Conservation (phyloP, 2,329 filamentous ascomycete species). For the Delphinella strobiligena region DNA sequence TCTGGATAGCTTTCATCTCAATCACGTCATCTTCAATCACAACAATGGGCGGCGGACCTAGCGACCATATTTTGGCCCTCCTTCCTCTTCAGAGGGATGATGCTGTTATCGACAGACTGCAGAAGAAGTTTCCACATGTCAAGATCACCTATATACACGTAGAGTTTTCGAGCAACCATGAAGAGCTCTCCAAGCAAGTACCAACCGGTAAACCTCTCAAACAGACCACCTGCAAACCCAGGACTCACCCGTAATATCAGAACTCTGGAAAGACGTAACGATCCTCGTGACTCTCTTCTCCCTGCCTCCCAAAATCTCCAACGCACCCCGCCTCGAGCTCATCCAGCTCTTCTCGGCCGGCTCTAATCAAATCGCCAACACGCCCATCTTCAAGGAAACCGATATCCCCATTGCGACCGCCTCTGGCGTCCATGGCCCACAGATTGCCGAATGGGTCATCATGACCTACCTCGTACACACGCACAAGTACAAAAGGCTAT, state of each 20-base stretch:
- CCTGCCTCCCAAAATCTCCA: conserved; percentile 26
- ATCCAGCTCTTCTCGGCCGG: conserved; percentile 49
- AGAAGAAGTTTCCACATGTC: conserved; percentile 31
- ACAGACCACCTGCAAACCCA: not conserved
- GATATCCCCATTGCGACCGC: conserved; percentile 43
- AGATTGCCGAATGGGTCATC: conserved; percentile 56
- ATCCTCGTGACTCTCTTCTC: conserved; percentile 37
- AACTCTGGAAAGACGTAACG: conserved; percentile 29
- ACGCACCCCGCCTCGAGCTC: conserved; percentile 31
- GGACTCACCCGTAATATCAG: conserved; percentile 14
- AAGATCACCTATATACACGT: conserved; percentile 30
- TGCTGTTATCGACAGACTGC: conserved; percentile 25
- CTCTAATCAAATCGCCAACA: conserved; percentile 40
- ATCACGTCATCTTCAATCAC: too few species aligned
- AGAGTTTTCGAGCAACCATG: conserved; percentile 12
- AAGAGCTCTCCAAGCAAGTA: conserved; percentile 3
- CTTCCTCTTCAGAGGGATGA: conserved; percentile 26
- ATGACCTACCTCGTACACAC: conserved; percentile 48
- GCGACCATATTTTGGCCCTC: conserved; percentile 21
- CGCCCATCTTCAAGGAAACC: conserved; percentile 41
- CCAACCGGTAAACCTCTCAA: conserved; percentile 4
- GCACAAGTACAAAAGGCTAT: conserved; percentile 42
- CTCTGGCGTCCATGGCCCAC: conserved; percentile 48
- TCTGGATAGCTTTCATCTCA: too few species aligned
- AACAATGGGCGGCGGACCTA: conserved; percentile 20